These are phyloP conservation scores for Isatis tinctoria DNA, from an alignment of 345 rosid species.

Conservation along the genomic window DNA sequence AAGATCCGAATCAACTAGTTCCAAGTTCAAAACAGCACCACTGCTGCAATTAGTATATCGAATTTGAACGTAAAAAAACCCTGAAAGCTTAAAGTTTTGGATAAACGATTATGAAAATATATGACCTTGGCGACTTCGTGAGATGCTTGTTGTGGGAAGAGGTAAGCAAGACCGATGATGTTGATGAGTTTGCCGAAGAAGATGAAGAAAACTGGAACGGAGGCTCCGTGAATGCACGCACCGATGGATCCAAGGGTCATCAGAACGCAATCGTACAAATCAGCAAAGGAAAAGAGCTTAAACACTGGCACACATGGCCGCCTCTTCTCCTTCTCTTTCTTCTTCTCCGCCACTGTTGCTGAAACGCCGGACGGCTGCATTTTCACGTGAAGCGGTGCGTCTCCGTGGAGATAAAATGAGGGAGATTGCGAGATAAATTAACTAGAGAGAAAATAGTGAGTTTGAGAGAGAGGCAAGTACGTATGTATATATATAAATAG, in stretches of 20 bases:
- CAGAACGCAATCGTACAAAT: constrained; percentile 58
- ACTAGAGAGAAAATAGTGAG: not conserved
- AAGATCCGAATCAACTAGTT: not conserved
- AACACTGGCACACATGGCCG: constrained; percentile 48
- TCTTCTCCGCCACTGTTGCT: not conserved
- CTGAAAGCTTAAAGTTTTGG: not conserved
- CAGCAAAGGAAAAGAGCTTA: constrained; percentile 82
- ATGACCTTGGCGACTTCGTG: constrained; percentile 81
- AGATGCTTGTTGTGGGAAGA: constrained; percentile 82
- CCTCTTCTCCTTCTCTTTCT: not conserved
- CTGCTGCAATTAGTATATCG: not conserved
- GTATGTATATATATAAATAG: too few species aligned
- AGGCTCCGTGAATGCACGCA: constrained; percentile 83
- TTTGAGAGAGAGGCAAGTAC: not conserved
- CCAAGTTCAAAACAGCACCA: not conserved
- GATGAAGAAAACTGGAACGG: constrained; percentile 92
- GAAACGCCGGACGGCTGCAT: constrained; percentile 24
- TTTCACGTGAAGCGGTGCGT: constrained; percentile 23
- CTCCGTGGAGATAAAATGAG: not conserved
- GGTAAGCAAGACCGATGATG: constrained; percentile 76
- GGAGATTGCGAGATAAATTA: not conserved
- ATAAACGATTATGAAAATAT: not conserved
- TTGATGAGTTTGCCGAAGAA: constrained; percentile 90
- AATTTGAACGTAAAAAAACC: not conserved
- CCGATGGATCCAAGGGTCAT: constrained; percentile 85